Evolutionary conservation across 2,329 filamentous ascomycete species (phyloP), one percentile per base, ranked within the genome.

Genomic region (Capronia epimyces): DNA sequence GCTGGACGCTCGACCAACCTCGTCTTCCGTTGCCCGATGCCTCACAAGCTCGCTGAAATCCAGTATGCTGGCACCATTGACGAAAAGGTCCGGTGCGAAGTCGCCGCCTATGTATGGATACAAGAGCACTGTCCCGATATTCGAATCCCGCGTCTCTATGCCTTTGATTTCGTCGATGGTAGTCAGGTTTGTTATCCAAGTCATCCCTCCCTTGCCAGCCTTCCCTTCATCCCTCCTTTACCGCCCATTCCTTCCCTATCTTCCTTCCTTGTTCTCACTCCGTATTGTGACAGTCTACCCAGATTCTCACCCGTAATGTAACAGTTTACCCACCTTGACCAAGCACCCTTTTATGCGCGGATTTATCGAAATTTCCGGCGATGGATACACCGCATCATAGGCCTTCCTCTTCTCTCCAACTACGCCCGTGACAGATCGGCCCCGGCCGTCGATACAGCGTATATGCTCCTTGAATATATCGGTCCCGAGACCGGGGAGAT

Each of bases 71-170:
- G 61, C 9, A 66, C 65, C 46, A 49, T 45, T 9, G 63, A 64
- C 52, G 62, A 65, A 50, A 66, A 65, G 44, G 40, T 64, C 27
- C 45, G 46, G 21, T 65, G 59, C 53, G 62, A 66, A 43, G 62
- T 56, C 13, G 61, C 49, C 3, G 60, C 63, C 8, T 66, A 65
- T 53, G 53, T 53, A 21, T 65, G 62, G 63, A 46, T 64, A 31
- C 20, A 37, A 27, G 16, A 43, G 13, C 12, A 43, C 18, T 36
- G 47, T 44, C 27, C 39, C 7, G 20, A 29, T 12, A 29, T 29
- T 29, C 25, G 25, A 29, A 29, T 29, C 6, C 25, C 25, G 25
- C 6, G 25, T 7, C 25, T 29, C 25, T 29, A 29, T 29, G 25
- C 25, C 25, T 29, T 29, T 29, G 25, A 12, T 29, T 29, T 29